Base-by-base conservation (phyloP, 1,139 yeast species). In the Blastobotrys malaysiensis region DNA sequence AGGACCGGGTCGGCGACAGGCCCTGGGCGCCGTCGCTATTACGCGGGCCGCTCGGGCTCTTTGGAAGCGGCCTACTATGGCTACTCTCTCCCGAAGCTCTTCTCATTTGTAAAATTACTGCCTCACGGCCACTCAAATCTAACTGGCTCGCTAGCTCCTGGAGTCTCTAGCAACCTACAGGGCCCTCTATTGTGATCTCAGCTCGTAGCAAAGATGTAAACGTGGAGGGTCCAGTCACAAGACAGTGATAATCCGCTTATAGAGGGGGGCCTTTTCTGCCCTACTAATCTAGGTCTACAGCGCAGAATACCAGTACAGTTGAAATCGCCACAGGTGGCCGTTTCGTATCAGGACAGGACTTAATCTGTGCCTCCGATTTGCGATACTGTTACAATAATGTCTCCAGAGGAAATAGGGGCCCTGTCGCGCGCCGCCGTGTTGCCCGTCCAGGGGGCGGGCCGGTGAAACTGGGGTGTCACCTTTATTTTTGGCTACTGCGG, bases 1-100 rank as follows among this genome's bases (percentile, higher is more conserved):
- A 13, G 13, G 52, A 22, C 44, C 54, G n/a, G 6, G 54, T 45
- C 27, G 54, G 54, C 9, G 54, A 52, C 20, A 44, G 45, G 43
- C 46, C 47, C 9, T 14, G 11, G 16, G 13, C 16, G 16, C 11
- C 39, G 16, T 11, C 11, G 16, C 3, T 31, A 31, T 31, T 31
- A 16, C 39, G 39, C 16, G 14, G 39, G 3, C 39, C 39, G 7
- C 39, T 31, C 39, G 39, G 39, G 39, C 39, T 31, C 39, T 31
- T 31, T 31, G 39, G 39, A 31, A 31, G 39, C 39, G 39, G 39
- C 39, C 39, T 11, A 16, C 39, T 31, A 14, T 31, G 39, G 39
- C 39, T 26, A 13, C 36, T 31, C 16, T 31, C 39, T 13, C 39
- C 39, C 14, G 39, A 31, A 31, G 39, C 39, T 31, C 39, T 31